Conservation (phyloP, 2,329 filamentous ascomycete species). For the Furcasterigmium sp. region DNA sequence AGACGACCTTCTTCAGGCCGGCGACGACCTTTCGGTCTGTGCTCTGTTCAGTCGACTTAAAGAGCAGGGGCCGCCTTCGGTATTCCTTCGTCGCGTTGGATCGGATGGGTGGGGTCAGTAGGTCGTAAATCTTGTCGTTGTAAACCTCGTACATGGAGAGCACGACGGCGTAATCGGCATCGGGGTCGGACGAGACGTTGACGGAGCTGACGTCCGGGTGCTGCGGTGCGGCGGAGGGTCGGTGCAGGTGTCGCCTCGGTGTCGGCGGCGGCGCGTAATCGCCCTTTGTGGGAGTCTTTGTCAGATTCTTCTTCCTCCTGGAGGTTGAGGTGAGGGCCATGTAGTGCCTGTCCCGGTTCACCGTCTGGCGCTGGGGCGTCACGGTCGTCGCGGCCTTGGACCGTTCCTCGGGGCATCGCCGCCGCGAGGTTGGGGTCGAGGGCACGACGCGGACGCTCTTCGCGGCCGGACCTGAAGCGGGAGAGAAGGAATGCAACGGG, state of each 20-base stretch:
- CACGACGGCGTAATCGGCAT: conserved; percentile 78
- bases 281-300: conserved; percentile 45
- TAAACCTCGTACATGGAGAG: conserved; percentile 99
- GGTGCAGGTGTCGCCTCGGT: conserved; percentile 58
- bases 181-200: conserved; percentile 58
- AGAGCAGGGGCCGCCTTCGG: conserved; percentile 75
- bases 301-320: conserved; percentile 36
- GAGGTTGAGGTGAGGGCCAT: conserved; percentile 20
- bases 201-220: conserved; percentile 70
- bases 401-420: not conserved
- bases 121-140: conserved; percentile 95
- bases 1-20: conserved; percentile 85
- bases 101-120: conserved; percentile 63
- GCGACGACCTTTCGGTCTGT: conserved; percentile 93
- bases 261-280: conserved; percentile 48
- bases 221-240: conserved; percentile 67
- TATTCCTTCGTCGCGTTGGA: conserved; percentile 61
- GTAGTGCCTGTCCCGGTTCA: conserved; percentile 17
- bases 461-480: conserved; percentile 21
- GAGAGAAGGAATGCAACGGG: conserved; percentile 16
- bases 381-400: not conserved
- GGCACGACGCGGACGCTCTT: conserved; percentile 41
- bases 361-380: not conserved
- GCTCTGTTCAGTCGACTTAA: conserved; percentile 85
- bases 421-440: conserved; percentile 6